A percentile compares a stretch with the other conserved stretches of the same genome.
Conservation (phyloP, 768 basidiomycete genomes). For the Pluteus cervinus region DNA sequence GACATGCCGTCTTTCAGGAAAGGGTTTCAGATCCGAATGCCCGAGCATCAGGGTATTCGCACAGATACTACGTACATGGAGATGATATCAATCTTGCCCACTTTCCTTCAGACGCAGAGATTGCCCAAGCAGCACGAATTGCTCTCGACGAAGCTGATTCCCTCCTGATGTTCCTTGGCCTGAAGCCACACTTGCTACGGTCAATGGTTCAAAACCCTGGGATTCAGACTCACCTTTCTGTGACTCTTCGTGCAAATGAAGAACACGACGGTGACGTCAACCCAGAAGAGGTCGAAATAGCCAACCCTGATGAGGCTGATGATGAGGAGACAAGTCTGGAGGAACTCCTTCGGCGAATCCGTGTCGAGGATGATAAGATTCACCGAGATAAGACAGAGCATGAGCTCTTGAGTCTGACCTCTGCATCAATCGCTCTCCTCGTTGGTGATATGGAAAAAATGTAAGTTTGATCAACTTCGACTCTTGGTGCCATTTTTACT, state of each 20-base stretch:
- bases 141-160: conserved; percentile 16
- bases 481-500: too few species aligned
- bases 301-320: neutral
- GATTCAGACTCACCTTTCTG: too few species aligned
- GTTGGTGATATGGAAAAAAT: too few species aligned
- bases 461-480: too few species aligned
- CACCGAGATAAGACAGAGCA: too few species aligned
- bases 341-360: too few species aligned
- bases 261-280: neutral
- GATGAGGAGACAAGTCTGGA: neutral
- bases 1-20: conserved; percentile 12
- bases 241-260: too few species aligned
- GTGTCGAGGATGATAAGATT: too few species aligned
- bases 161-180: conserved; percentile 14
- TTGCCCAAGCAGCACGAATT: conserved; percentile 9
- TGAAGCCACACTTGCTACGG: conserved; percentile 4
- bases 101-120: conserved; percentile 17
- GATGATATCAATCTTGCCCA: conserved; percentile 12
- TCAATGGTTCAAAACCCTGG: neutral
- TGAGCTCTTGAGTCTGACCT: too few species aligned
- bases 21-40: conserved; percentile 13
- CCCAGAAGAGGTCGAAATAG: neutral
- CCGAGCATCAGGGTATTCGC: conserved; percentile 17
- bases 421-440: too few species aligned
- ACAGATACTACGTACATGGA: conserved; percentile 18